Evolutionary conservation across 1,139 yeast species (phyloP), one percentile per base, ranked within the genome.

Genomic region (Kurtzmaniella quercitrusa): DNA sequence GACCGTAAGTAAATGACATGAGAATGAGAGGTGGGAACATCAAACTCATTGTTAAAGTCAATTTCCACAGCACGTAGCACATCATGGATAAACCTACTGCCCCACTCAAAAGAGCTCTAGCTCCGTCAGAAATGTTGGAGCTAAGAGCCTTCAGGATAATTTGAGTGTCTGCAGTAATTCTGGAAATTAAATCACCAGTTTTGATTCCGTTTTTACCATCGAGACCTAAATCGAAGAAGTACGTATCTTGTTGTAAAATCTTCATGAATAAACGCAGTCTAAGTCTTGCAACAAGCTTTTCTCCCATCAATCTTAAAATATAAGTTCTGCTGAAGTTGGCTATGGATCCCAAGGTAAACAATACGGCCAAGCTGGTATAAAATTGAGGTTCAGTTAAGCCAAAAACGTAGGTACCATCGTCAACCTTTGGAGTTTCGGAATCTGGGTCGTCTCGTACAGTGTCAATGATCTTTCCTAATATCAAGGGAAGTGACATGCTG

Each of bases 131-230:
- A 35, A 93, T 78, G 59, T 89, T 89, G 47, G 88, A 94, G 36
- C 97, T 88, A 50, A 93, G 77, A 1, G 96, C 82, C 50, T 87
- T 78, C 7, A 96, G 81, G 14, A 93, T 96, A 37, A 93, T 84
- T 56, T 86, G 91, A 1, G 97, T 91, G 60, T 93, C 98, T 36
- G 88, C 82, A 19, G 95, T 82, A 33, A 93, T 68, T 47, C 98
- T 71, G 5, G 96, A 88, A 39, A 93, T 88, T 57, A 93, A 71
- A 59, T 93, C 98, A 36, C 98, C 98, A 1, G 91, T 95, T 56
- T 93, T 84, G 76, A 72, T 71, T 6, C 77, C 76, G 8, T 18
- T 16, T 0, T 47, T 46, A 36, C 60, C 59, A 18, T 57, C 54
- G 7, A 76, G 76, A 47, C 94, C 91, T 16, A 86, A 82, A 57